Base-by-base conservation (phyloP, 2,329 filamentous ascomycete species). In the Graphiopsis chlorocephala region DNA sequence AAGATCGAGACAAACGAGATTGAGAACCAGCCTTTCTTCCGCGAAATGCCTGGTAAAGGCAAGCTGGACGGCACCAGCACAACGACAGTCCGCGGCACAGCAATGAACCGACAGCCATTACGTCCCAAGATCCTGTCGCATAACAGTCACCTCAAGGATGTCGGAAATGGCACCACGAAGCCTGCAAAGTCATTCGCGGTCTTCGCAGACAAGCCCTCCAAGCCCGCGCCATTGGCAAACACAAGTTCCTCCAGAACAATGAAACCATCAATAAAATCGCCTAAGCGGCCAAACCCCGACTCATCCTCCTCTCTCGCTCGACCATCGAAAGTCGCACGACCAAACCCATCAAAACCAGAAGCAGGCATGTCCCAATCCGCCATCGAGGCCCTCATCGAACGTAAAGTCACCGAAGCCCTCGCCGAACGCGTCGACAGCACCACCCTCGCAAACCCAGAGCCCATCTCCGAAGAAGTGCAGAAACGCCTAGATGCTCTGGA, bases 1-100 rank as follows among this genome's bases (percentile, higher is more conserved):
- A 99, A 99, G 74, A 99, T 99, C 75, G 95, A 98, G 80, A 99
- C 95, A 65, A 99, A 99, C 59, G 95, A 98, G 77, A 91, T 97
- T 65, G 94, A 98, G 77, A 98, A 98, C 73, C 93, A 97, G 74
- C 90, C 96, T 4, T 89, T 97, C 47, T 96, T 92, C 80, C 73
- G 77, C 33, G 72, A 74, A 14, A 55, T 28, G 58, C 61, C 67
- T 3, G 68, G 67, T 23, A 76, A 75, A 20, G 74, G 74, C 59
- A 75, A 76, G 53, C 75, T 77, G 12, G 77, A 78, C n/a, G 67
- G 77, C 12, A 77, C 75, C 14, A 65, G 75, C 35, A 75, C 75
- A 15, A 73, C 52, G 6, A 20, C 50, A 4, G 28, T 53, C 28
- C 77, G 52, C 64, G 78, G 77, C 38, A 28, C 61, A 26, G 52